phyloP scores from a whole-genome alignment of 2,329 filamentous ascomycete genomes.

The Xylariaceae sp. region DNA sequence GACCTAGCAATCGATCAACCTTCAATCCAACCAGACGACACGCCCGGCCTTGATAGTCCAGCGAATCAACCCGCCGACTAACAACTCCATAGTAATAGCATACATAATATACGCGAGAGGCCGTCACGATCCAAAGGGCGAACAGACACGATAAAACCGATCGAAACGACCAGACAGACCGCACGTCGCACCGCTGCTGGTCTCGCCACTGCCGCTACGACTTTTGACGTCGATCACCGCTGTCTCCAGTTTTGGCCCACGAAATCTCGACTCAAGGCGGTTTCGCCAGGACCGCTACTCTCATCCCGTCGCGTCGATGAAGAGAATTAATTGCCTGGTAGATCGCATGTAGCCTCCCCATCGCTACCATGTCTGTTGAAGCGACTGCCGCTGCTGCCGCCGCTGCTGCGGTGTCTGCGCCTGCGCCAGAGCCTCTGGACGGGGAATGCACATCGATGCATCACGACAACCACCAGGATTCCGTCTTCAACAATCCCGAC shows the following conservation, averaged over 20 bases:
- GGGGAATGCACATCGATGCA: constrained; percentile 26
- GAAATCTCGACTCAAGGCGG: constrained; percentile 8
- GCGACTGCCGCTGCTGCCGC: constrained; percentile 48
- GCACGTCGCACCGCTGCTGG: constrained; percentile 15
- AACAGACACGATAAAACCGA: background rate
- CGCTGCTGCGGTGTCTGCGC: constrained; percentile 44
- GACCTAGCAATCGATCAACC: constrained; percentile 10
- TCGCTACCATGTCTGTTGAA: constrained; percentile 50
- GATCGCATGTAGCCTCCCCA: constrained; percentile 41
- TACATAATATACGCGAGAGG: background rate
- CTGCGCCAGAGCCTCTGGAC: constrained; percentile 29
- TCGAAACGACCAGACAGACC: background rate
- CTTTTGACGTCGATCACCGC: constrained; percentile 4
- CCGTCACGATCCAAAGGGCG: background rate
- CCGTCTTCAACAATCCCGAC: constrained; percentile 21
- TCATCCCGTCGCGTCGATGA: constrained; percentile 17
- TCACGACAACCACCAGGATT: constrained; percentile 23
- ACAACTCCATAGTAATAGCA: background rate
- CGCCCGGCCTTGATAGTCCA: constrained; percentile 9
- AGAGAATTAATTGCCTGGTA: constrained; percentile 13
- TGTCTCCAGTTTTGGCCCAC: background rate
- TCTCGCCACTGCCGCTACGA: constrained; percentile 1
- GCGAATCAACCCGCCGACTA: background rate
- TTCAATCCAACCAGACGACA: constrained; percentile 18
- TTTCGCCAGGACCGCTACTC: constrained; percentile 14